Evolutionary conservation across 305 asterid species (phyloP).

Genomic region (Stenogyne calaminthoides): DNA sequence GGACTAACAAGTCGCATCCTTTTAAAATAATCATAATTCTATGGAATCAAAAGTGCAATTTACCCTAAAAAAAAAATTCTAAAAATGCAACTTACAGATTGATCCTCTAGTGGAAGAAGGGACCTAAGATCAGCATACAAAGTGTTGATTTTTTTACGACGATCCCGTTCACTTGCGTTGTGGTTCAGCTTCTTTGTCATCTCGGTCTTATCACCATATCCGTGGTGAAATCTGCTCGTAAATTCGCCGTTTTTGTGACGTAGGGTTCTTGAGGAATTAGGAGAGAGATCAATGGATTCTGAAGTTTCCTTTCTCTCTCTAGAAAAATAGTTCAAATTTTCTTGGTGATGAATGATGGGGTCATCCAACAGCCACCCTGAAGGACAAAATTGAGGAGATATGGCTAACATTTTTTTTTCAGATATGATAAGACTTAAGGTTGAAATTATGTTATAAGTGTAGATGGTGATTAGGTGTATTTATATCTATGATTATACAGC

Average conservation of each 20-base stretch:
- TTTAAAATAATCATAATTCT: too few species aligned
- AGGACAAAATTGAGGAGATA: constrained; percentile 40
- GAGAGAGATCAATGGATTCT: constrained; percentile 43
- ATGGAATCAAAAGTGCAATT: background rate
- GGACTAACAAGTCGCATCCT: too few species aligned
- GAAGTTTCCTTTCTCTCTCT: constrained; percentile 37
- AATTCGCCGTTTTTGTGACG: constrained; percentile 24
- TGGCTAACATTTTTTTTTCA: constrained; percentile 47
- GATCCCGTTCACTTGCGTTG: constrained; percentile 83
- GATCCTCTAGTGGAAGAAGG: constrained; percentile 64
- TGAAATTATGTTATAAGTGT: constrained; percentile 18
- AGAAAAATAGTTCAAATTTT: constrained; percentile 18
- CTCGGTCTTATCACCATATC: constrained; percentile 1
- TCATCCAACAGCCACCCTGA: constrained; percentile 45
- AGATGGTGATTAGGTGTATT: constrained; percentile 8
- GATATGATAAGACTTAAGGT: background rate
- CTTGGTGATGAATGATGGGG: constrained; percentile 22
- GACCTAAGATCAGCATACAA: constrained; percentile 66
- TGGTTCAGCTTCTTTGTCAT: constrained; percentile 64
- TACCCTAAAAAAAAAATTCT: background rate
- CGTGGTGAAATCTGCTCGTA: background rate
- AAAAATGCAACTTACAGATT: constrained; percentile 36
- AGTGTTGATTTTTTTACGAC: constrained; percentile 61
- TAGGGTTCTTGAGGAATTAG: constrained; percentile 20
- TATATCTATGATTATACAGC: constrained; percentile 10